Evolutionary conservation across 495 filamentous ascomycete species (phyloP), one percentile per base, ranked within the genome.

Genomic region (Hypoxylon fragiforme): DNA sequence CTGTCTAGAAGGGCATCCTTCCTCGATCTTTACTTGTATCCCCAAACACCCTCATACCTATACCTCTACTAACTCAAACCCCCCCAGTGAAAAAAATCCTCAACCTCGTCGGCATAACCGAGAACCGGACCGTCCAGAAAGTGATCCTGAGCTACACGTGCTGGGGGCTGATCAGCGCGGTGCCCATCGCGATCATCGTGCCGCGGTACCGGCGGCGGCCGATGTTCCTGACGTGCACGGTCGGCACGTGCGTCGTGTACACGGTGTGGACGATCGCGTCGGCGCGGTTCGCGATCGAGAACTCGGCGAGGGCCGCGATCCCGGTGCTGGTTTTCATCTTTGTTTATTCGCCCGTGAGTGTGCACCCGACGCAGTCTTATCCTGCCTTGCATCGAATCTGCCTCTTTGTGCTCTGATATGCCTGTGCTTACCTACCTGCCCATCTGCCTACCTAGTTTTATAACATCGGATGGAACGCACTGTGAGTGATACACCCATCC

Each of bases 381-480:
- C 24, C 24, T 28, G 24, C 24, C 24, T 4, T 28, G 4, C 24
- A 28, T n/a, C n/a, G n/a, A n/a, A n/a, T n/a, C n/a, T n/a, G n/a
- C n/a, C n/a, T n/a, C n/a, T n/a, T n/a, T n/a, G n/a, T n/a, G n/a
- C n/a, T n/a, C n/a, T n/a, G n/a, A n/a, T n/a, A n/a, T n/a, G n/a
- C n/a, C n/a, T n/a, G n/a, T n/a, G n/a, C n/a, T n/a, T n/a, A n/a
- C n/a, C n/a, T n/a, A n/a, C n/a, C n/a, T n/a, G n/a, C n/a, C 45
- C 60, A 16, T 54, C 24, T 6, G 8, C 12, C 6, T n/a, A 7
- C 22, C 31, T 57, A 66, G 12, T 71, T 80, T 34, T 85, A 85
- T 52, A 85, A 85, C 54, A 74, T 85, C 28, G 82, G 79, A n/a
- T 83, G 80, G 67, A 85, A 84, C 50, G 79, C 80, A 21, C 65